A percentile compares a stretch with the other conserved stretches of the same genome.
These are phyloP conservation scores for Leonotis leonurus DNA, from an alignment of 257 asterid species.

Conservation along the genomic window DNA sequence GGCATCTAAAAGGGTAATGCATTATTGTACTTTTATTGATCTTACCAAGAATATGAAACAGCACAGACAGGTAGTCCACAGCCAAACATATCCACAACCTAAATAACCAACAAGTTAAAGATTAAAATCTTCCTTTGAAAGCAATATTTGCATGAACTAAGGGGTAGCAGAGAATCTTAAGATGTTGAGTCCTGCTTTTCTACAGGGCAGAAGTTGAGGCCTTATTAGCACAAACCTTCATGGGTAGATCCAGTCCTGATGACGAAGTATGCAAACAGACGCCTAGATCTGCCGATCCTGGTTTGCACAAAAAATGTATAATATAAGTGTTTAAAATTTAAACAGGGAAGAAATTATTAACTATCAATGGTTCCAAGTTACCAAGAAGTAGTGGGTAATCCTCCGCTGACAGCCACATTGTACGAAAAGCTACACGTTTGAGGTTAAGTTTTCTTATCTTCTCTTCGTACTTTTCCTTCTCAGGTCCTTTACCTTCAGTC, in stretches of 20 bases:
- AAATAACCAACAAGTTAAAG: conserved; percentile 14
- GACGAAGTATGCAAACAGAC: conserved; percentile 96
- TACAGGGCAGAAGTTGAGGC: conserved; percentile 6
- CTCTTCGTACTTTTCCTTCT: conserved; percentile 87
- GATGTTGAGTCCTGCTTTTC: neutral
- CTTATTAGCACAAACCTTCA: conserved; percentile 56
- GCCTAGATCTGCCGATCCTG: conserved; percentile 94
- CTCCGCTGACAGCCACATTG: conserved; percentile 96
- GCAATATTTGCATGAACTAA: neutral
- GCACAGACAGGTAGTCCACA: conserved; percentile 97
- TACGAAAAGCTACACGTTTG: conserved; percentile 88
- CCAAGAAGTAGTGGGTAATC: conserved; percentile 98
- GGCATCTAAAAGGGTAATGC: conserved; percentile 3
- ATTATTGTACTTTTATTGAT: conserved; percentile 1
- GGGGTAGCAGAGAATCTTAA: neutral
- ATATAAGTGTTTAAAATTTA: neutral
- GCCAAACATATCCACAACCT: conserved; percentile 99
- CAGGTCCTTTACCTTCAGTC: conserved; percentile 89
- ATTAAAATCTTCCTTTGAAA: conserved; percentile 9
- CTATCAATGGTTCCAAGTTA: conserved; percentile 22
- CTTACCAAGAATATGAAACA: conserved; percentile 95
- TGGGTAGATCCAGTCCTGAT: conserved; percentile 91
- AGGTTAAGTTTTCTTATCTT: conserved; percentile 71
- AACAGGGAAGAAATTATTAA: neutral
- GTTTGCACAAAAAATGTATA: conserved; percentile 20